phyloP scores from a whole-genome alignment of 2,329 filamentous ascomycete species.

The Thermothelomyces thermophilus region DNA sequence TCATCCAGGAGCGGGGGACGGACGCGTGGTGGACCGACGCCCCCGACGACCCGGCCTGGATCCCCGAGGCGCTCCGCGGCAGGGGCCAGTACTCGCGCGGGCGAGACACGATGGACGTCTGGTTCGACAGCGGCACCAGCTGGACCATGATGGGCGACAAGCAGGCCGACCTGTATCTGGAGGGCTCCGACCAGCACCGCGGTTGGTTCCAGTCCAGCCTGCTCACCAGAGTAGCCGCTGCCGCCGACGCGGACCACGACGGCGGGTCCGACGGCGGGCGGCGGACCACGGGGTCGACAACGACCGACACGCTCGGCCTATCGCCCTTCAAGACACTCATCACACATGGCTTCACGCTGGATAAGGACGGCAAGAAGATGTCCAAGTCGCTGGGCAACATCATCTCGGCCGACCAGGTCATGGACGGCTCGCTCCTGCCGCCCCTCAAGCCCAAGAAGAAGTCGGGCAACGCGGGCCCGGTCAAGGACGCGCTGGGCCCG shows the following conservation, averaged over 20 bases:
- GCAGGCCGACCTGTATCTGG: constrained; percentile 80
- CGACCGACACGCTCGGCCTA: constrained; percentile 30
- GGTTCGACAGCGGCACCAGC: constrained; percentile 97
- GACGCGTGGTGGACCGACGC: constrained; percentile 92
- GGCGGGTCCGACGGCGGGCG: too few species aligned
- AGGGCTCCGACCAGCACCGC: constrained; percentile 92
- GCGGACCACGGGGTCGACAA: constrained; percentile 27
- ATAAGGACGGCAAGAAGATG: constrained; percentile 92
- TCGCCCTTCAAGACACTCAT: constrained; percentile 84
- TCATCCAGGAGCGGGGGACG: constrained; percentile 71
- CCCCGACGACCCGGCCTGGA: constrained; percentile 69
- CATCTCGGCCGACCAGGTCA: constrained; percentile 73
- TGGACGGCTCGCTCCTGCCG: constrained; percentile 72
- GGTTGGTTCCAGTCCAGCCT: constrained; percentile 98
- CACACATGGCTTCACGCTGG: constrained; percentile 91
- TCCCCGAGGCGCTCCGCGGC: constrained; percentile 54
- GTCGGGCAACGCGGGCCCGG: constrained; percentile 30
- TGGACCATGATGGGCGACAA: constrained; percentile 56
- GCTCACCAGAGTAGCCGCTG: constrained; percentile 71
- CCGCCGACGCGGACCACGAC: constrained; percentile 40
- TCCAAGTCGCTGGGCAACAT: constrained; percentile 94
- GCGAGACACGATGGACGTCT: constrained; percentile 97
- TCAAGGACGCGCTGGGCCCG: constrained; percentile 68
- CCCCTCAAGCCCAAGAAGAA: constrained; percentile 56
- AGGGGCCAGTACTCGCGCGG: constrained; percentile 62